Conservation (phyloP, 768 basidiomycete species). For the Pleurotus citrinopileatus region DNA sequence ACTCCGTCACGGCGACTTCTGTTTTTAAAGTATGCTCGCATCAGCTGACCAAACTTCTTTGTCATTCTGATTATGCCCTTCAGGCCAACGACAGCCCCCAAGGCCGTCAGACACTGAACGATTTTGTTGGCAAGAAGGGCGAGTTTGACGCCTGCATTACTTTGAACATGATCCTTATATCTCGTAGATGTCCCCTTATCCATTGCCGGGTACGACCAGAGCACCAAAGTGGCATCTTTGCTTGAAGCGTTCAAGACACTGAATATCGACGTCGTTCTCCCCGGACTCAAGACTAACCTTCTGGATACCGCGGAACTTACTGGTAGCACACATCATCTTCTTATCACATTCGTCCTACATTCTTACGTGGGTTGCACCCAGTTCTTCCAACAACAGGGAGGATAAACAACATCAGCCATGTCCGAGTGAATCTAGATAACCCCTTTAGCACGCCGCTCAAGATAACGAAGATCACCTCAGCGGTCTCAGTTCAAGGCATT, state of each 20-base stretch:
- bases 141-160: slow-evolving; percentile 1
- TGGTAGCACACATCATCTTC: slow-evolving; percentile 34
- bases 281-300: slow-evolving; percentile 56
- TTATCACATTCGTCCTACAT: background rate
- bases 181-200: slow-evolving; percentile 48
- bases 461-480: slow-evolving; percentile 58
- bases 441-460: slow-evolving; percentile 62
- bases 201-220: slow-evolving; percentile 58
- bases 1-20: slow-evolving; percentile 48
- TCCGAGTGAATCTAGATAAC: slow-evolving; percentile 59
- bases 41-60: too few relatives aligned
- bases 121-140: slow-evolving; percentile 66
- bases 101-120: slow-evolving; percentile 60
- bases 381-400: slow-evolving; percentile 65
- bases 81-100: slow-evolving; percentile 61
- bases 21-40: slow-evolving; percentile 45
- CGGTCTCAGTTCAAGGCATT: slow-evolving; percentile 61
- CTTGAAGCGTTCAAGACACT: slow-evolving; percentile 59
- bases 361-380: slow-evolving; percentile 19
- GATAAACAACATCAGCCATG: slow-evolving; percentile 61
- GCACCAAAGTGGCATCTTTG: slow-evolving; percentile 58
- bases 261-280: slow-evolving; percentile 52
- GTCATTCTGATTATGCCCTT: slow-evolving; percentile 11
- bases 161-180: background rate
- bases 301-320: slow-evolving; percentile 54